Conservation (phyloP, 225 moss, liverwort and hornwort species). For the Bryum argenteum region DNA sequence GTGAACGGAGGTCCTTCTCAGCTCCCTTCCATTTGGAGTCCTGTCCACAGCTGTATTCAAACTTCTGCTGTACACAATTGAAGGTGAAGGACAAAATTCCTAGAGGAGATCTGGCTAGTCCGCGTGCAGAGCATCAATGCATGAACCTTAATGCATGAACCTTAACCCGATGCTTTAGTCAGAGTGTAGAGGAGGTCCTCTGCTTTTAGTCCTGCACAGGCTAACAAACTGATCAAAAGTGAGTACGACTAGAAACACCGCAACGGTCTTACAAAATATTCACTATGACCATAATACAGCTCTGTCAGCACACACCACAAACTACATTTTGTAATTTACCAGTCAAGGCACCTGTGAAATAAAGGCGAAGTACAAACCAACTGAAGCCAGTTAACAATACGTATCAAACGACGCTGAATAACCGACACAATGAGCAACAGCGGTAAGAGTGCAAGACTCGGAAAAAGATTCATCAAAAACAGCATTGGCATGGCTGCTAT, state of each 20-base stretch:
- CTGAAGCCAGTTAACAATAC: neutral
- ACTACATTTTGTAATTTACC: neutral
- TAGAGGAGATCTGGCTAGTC: slow-evolving; percentile 23
- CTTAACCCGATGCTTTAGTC: slow-evolving; percentile 15
- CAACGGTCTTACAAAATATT: neutral
- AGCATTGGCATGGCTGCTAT: neutral
- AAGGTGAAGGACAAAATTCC: slow-evolving; percentile 27
- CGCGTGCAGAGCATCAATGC: slow-evolving; percentile 23
- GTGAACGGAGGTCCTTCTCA: slow-evolving; percentile 23
- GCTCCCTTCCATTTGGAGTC: slow-evolving; percentile 30
- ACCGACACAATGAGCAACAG: slow-evolving; percentile 3
- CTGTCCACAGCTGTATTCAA: slow-evolving; percentile 42
- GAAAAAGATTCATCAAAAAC: neutral
- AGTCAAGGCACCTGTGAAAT: neutral
- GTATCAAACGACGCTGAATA: neutral
- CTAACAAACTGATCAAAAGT: neutral
- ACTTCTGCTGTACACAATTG: slow-evolving; percentile 49
- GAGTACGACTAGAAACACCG: neutral
- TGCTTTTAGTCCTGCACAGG: slow-evolving; percentile 33
- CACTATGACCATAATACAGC: neutral
- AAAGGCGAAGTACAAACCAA: neutral
- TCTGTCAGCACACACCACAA: neutral
- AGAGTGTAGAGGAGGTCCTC: slow-evolving; percentile 17
- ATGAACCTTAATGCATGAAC: slow-evolving; percentile 26
- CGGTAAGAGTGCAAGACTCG: neutral